phyloP scores from a whole-genome alignment of 208 protist species.

The Leishmania gerbilli region DNA sequence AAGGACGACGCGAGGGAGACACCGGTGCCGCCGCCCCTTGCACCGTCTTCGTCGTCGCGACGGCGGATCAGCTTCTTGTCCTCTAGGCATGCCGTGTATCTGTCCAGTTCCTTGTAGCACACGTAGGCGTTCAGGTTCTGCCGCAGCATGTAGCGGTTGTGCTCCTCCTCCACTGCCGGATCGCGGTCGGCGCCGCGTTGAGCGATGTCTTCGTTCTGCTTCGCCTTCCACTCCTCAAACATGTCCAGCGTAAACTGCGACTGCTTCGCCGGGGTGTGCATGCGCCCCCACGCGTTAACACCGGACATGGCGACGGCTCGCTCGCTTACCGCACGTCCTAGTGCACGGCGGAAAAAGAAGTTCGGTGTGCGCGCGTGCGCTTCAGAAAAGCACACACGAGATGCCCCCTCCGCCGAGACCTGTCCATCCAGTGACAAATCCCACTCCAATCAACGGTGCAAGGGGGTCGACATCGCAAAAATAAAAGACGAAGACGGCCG shows the following conservation, averaged over 20 bases:
- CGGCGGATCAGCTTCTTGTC: constrained; percentile 62
- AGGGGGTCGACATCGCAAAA: background rate
- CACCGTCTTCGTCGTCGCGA: constrained; percentile 20
- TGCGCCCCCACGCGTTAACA: constrained; percentile 32
- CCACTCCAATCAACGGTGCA: background rate
- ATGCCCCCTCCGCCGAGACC: background rate
- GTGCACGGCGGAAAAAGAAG: background rate
- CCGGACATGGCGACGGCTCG: constrained; percentile 22
- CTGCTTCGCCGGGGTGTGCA: constrained; percentile 40
- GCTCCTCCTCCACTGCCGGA: constrained; percentile 61
- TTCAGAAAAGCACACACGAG: background rate
- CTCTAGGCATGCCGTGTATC: constrained; percentile 70
- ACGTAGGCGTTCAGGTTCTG: constrained; percentile 86
- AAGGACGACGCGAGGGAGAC: constrained; percentile 24
- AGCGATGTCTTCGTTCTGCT: constrained; percentile 57
- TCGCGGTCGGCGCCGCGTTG: constrained; percentile 59
- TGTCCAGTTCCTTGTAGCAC: constrained; percentile 77
- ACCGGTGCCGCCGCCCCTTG: constrained; percentile 1
- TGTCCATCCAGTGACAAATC: background rate
- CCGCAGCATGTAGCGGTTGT: constrained; percentile 75
- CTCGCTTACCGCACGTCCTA: background rate
- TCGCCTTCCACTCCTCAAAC: constrained; percentile 73
- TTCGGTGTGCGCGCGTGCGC: background rate
- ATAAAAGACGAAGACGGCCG: no score
- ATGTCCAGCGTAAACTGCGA: constrained; percentile 69